Evolutionary conservation across 2,329 filamentous ascomycete genomes (phyloP).

Genomic region (Arthrinium puccinioides): DNA sequence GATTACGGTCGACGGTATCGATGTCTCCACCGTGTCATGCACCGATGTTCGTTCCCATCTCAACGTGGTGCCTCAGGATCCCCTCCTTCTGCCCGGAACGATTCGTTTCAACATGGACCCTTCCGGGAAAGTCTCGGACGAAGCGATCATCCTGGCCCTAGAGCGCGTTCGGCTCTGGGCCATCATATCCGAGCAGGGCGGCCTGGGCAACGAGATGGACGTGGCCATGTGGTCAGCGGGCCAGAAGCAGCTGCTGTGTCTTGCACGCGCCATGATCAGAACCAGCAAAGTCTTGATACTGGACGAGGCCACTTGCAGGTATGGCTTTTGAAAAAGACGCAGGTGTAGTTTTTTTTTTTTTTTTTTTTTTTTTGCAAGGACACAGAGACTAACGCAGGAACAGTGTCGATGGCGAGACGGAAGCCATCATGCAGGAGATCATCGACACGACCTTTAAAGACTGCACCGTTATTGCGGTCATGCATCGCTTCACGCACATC

Average conservation of each 20-base stretch:
- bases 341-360: no score
- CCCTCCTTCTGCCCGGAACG: conserved; percentile 10
- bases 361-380: no score
- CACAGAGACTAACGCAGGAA: no score
- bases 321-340: no score
- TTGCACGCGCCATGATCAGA: conserved; percentile 11
- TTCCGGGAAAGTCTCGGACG: conserved; percentile 1
- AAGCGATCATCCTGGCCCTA: conserved; percentile 4
- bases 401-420: no score
- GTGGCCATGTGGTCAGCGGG: conserved; percentile 5
- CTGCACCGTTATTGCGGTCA: no score
- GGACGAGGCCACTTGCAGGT: conserved; percentile 16
- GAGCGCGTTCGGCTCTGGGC: conserved; percentile 5
- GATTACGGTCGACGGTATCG: conserved; percentile 8
- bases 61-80: conserved; percentile 12
- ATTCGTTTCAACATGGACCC: conserved; percentile 12
- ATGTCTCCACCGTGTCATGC: conserved; percentile 3
- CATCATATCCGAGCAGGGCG: conserved; percentile 4
- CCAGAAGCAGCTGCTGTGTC: conserved; percentile 12
- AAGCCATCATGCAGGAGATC: no score
- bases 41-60: conserved; percentile 7
- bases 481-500: no score
- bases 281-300: conserved; percentile 12
- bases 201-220: conserved; percentile 5
- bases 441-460: no score